These are phyloP conservation scores for Botryococcus braunii DNA, from an alignment of 163 green algal genomes.

Conservation along the genomic window DNA sequence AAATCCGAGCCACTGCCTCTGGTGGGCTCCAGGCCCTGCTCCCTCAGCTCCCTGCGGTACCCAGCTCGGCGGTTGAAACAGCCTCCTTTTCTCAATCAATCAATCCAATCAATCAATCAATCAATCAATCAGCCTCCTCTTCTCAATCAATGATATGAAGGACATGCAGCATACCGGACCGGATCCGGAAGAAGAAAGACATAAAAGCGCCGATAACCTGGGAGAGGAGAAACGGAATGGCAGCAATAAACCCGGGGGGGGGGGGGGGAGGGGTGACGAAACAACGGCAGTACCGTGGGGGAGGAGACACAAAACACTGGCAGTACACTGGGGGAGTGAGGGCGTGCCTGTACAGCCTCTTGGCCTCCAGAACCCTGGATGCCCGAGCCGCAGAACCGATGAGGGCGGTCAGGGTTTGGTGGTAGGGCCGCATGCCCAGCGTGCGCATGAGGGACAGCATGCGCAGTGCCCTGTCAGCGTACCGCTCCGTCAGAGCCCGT, in stretches of 20 bases:
- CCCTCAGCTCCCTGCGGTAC: constrained; percentile 24
- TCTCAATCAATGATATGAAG: neutral
- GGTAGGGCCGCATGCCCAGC: constrained; percentile 23
- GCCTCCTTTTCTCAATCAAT: too few relatives aligned
- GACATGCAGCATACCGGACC: neutral
- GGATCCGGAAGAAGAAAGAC: neutral
- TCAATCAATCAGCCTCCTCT: neutral
- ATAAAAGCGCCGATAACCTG: neutral
- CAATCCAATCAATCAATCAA: too few relatives aligned
- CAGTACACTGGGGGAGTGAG: too few relatives aligned
- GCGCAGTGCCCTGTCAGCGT: constrained; percentile 38
- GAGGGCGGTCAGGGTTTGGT: constrained; percentile 32
- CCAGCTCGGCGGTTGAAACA: too few relatives aligned
- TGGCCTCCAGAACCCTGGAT: constrained; percentile 13
- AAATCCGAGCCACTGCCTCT: constrained; percentile 31
- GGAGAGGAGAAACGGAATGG: neutral
- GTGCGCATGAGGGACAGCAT: constrained; percentile 46
- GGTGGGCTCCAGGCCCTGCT: constrained; percentile 15
- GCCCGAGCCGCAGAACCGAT: constrained; percentile 29
- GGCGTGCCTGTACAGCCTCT: constrained; percentile 30
- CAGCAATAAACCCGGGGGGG: too few relatives aligned
- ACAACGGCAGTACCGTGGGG: too few relatives aligned
- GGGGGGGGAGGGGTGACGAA: neutral
- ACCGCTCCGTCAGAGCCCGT: constrained; percentile 34
- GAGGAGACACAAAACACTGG: too few relatives aligned